Evolutionary conservation across 805 yeast genomes (phyloP).

Genomic region (Kodamaea jinghongensis): DNA sequence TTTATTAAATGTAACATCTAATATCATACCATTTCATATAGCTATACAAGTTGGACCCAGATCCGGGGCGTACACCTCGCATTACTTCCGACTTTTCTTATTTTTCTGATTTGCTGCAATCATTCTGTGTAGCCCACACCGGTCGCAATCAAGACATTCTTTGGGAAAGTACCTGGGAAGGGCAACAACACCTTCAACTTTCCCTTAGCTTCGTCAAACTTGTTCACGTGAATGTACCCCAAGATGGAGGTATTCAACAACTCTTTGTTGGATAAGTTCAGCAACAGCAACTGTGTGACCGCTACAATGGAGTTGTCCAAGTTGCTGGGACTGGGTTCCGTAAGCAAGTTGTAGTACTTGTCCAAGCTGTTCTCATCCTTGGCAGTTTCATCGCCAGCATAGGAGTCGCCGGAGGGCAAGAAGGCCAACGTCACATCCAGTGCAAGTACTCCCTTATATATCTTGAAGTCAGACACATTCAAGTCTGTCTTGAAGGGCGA

Average conservation of each 20-base stretch:
- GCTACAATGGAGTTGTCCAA: slow-evolving; percentile 80
- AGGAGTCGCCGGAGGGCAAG: slow-evolving; percentile 43
- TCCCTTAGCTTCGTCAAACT: slow-evolving; percentile 71
- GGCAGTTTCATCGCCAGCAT: slow-evolving; percentile 23
- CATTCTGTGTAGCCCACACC: slow-evolving; percentile 80
- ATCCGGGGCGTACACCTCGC: background rate
- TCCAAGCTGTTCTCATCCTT: slow-evolving; percentile 30
- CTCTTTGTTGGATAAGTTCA: slow-evolving; percentile 44
- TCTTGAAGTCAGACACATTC: slow-evolving; percentile 56
- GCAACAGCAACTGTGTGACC: slow-evolving; percentile 37
- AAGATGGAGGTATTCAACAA: slow-evolving; percentile 59
- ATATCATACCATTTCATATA: no score
- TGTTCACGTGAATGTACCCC: slow-evolving; percentile 74
- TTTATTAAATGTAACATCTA: no score
- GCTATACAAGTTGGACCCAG: no score
- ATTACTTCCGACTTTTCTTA: background rate
- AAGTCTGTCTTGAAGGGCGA: slow-evolving; percentile 86
- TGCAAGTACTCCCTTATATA: slow-evolving; percentile 56
- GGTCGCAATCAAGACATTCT: slow-evolving; percentile 70
- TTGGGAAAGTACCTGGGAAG: slow-evolving; percentile 82
- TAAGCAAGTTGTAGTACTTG: slow-evolving; percentile 31
- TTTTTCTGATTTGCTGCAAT: background rate
- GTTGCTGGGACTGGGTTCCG: slow-evolving; percentile 48
- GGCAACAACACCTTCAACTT: slow-evolving; percentile 76
- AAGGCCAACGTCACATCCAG: slow-evolving; percentile 38